Base-by-base conservation (phyloP, 1,139 yeast species). In the Suhomyces ambrosiae region DNA sequence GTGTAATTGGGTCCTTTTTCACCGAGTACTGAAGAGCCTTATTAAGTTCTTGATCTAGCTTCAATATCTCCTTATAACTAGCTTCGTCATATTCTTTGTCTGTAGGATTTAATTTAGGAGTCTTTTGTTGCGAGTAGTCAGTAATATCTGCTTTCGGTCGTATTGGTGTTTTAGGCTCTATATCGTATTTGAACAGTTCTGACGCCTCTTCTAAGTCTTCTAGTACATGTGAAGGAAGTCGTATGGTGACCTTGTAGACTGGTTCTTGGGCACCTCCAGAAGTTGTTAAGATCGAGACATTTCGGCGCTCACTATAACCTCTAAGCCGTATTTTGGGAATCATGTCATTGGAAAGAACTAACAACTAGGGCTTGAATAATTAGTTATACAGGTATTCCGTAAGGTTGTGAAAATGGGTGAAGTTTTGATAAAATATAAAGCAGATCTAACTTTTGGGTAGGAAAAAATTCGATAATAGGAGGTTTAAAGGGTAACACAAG, bases 261-360 rank as follows among this genome's bases (percentile, higher is more conserved):
- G 32, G 34, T 17, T 23, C 23, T 12, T 26, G 17, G 5, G 33
- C 22, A 14, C 37, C 26, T 7, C 38, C 38, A 5, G 23, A 14
- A 4, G 29, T 12, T 3, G 38, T n/a, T 21, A 35, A 18, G 3
- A 35, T 21, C 10, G 38, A 35, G 3, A 33, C 34, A 10, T 30
- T 27, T n/a, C 25, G 15, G 9, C 37, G 32, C 11, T 37, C 33
- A 9, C 23, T 25, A 22, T 30, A 33, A 7, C 46, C 42, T 32
- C 47, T 30, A 21, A 46, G 29, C 27, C 48, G 47, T 35, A 46
- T 44, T 27, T 39, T 46, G 23, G 48, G 47, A 10, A 44, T 45
- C 47, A 44, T 44, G 26, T 23, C 38, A 30, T 41, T 22, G 14
- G 21, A 18, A 18, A 6, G 21, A 8, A 8, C 21, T 18, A 6